Percentiles rank a stretch among this genome's conserved stretches.
Evolutionary conservation across 139 green algal species (phyloP).

Genomic region (Coelastrella sp.): DNA sequence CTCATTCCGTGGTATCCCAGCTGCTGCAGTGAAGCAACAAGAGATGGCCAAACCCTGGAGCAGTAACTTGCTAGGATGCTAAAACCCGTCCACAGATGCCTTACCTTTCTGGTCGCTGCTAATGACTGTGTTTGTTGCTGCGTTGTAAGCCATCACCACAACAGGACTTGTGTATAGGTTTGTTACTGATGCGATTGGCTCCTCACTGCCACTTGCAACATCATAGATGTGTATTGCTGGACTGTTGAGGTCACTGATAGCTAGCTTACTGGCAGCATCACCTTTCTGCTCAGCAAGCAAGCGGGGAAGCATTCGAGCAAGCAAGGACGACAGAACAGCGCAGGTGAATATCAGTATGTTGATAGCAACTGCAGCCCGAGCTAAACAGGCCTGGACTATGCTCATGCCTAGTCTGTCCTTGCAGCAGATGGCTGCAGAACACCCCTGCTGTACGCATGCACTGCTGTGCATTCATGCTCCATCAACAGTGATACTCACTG

Average conservation of each 20-base stretch:
- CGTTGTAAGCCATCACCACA: conserved; percentile 83
- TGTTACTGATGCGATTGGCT: conserved; percentile 67
- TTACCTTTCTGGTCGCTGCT: conserved; percentile 69
- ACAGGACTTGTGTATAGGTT: conserved; percentile 74
- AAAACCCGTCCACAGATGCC: background rate
- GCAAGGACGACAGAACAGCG: no score
- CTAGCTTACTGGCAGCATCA: conserved; percentile 78
- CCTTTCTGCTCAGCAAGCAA: no score
- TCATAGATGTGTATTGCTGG: conserved; percentile 87
- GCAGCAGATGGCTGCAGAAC: background rate
- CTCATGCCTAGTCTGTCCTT: no score
- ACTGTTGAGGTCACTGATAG: conserved; percentile 85
- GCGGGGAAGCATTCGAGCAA: no score
- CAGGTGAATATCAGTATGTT: no score
- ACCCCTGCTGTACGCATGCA: background rate
- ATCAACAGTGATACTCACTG: no score
- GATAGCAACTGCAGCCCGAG: no score
- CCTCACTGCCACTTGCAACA: conserved; percentile 67
- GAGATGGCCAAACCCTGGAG: no score
- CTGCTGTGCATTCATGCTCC: no score
- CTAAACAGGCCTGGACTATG: no score
- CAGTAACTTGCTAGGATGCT: background rate
- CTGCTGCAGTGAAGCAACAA: no score
- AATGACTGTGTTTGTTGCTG: conserved; percentile 67
- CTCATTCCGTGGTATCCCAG: no score